phyloP scores from a whole-genome alignment of 2,329 filamentous ascomycete genomes.

The Zopfia rhizophila region DNA sequence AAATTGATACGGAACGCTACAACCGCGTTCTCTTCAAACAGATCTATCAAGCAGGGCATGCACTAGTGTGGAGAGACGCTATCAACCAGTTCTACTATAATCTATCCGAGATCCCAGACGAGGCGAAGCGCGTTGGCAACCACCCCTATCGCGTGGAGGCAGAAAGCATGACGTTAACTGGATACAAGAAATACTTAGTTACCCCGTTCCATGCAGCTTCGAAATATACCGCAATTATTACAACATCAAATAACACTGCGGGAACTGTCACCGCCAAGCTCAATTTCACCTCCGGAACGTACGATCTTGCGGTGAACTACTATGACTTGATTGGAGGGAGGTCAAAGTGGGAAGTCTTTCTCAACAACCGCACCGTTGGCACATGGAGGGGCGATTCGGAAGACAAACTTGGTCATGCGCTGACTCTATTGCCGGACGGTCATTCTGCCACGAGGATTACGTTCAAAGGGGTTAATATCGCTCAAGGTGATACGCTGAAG shows the following conservation, averaged over 20 bases:
- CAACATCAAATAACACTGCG: constrained; percentile 61
- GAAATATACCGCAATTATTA: constrained; percentile 65
- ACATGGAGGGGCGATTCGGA: constrained; percentile 70
- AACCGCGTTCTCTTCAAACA: constrained; percentile 68
- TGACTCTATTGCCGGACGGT: constrained; percentile 69
- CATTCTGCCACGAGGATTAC: constrained; percentile 72
- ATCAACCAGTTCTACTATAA: constrained; percentile 73
- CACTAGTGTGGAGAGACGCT: constrained; percentile 75
- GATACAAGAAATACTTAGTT: constrained; percentile 66
- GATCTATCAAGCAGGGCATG: constrained; percentile 74
- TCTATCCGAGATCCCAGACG: constrained; percentile 69
- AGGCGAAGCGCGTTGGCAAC: constrained; percentile 64
- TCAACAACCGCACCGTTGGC: constrained; percentile 66
- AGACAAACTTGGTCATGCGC: constrained; percentile 67
- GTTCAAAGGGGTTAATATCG: constrained; percentile 63
- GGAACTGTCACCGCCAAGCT: constrained; percentile 62
- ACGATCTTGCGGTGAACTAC: constrained; percentile 74
- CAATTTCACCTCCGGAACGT: constrained; percentile 63
- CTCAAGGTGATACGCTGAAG: constrained; percentile 63
- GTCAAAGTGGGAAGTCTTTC: constrained; percentile 64
- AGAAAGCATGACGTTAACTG: constrained; percentile 70
- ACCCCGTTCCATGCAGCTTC: constrained; percentile 70
- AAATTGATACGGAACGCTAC: constrained; percentile 70
- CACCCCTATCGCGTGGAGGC: constrained; percentile 76
- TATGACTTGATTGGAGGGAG: constrained; percentile 70